Evolutionary conservation across 805 yeast species (phyloP).

Genomic region (Hanseniaspora vineae): DNA sequence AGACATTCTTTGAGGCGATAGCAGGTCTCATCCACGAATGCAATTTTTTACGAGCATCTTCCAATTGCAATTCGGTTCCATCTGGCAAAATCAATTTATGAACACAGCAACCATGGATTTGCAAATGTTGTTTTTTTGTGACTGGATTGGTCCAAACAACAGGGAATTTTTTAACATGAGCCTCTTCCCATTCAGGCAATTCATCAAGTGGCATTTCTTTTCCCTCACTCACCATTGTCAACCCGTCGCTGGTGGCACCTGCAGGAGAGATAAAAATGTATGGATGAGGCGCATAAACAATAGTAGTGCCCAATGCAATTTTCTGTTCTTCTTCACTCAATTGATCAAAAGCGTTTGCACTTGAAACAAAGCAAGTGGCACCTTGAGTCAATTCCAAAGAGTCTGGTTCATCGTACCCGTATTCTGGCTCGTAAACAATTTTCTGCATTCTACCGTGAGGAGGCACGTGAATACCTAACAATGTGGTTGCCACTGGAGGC

Average conservation of each 20-base stretch:
- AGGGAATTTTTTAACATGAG: slow-evolving; percentile 66
- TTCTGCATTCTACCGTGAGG: slow-evolving; percentile 47
- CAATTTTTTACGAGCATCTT: slow-evolving; percentile 60
- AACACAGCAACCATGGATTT: slow-evolving; percentile 82
- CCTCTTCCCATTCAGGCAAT: slow-evolving; percentile 73
- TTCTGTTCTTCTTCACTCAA: slow-evolving; percentile 60
- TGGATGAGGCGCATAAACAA: slow-evolving; percentile 87
- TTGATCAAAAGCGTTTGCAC: slow-evolving; percentile 61
- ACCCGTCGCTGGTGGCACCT: slow-evolving; percentile 72
- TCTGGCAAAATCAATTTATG: slow-evolving; percentile 41
- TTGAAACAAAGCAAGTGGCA: slow-evolving; percentile 81
- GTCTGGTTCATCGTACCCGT: slow-evolving; percentile 41
- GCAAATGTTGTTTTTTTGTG: slow-evolving; percentile 70
- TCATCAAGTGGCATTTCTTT: slow-evolving; percentile 54
- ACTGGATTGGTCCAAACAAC: slow-evolving; percentile 89
- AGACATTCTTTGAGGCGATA: slow-evolving; percentile 57
- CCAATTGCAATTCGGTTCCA: slow-evolving; percentile 51
- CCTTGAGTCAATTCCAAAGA: slow-evolving; percentile 49
- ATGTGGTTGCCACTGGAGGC: slow-evolving; percentile 78
- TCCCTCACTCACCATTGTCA: slow-evolving; percentile 73
- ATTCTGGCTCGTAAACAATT: slow-evolving; percentile 43
- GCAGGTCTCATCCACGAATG: slow-evolving; percentile 78
- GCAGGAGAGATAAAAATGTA: slow-evolving; percentile 75
- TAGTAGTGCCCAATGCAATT: slow-evolving; percentile 63
- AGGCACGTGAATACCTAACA: slow-evolving; percentile 74